Base-by-base conservation (phyloP, 805 yeast genomes). In the Lachancea fermentati region DNA sequence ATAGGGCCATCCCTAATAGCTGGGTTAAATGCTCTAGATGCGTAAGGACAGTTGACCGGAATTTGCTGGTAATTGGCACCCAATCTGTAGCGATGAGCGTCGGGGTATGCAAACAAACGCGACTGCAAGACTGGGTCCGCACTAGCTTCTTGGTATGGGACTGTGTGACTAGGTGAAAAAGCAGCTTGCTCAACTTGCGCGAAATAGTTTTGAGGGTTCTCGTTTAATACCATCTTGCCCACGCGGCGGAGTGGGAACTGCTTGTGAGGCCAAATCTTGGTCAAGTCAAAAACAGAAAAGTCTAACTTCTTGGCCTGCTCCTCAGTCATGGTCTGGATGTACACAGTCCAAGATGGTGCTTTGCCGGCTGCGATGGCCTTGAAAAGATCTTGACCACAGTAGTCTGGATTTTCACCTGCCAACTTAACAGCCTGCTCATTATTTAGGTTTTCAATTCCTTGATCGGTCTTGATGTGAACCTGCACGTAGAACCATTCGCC, bases 261-360 rank as follows among this genome's bases (percentile, higher is more conserved):
- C 52, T 67, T 69, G 60, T 87, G 94, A 26, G 96, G 87, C 96
- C 96, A 87, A 41, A 85, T 83, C 70, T 88, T 88, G 48, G 96
- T 87, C 63, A 87, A 72, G 66, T 87, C 96, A 60, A 85, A 86
- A 33, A 88, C 89, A 4, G 91, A 82, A 67, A 83, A 86, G 58
- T 82, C 81, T 36, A 76, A 75, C 45, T 77, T 65, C 63, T 81
- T 74, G 45, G 95, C 87, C 65, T 87, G 79, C 52, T 78, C 85
- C 46, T 76, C 76, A 26, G 95, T 83, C 95, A 87, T 87, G 33
- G 85, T 75, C 70, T 87, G 96, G 39, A 87, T 66, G 65, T 82
- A 85, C 47, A 76, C 78, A 28, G 89, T 85, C 95, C 96, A 87
- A 2, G 85, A 73, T 49, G 96, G 96, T 56, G 53, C 60, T 45